Percentiles rank a stretch among this genome's conserved stretches.
Conservation (phyloP, 1,139 yeast genomes). For the Saccharomyces hybrid region DNA sequence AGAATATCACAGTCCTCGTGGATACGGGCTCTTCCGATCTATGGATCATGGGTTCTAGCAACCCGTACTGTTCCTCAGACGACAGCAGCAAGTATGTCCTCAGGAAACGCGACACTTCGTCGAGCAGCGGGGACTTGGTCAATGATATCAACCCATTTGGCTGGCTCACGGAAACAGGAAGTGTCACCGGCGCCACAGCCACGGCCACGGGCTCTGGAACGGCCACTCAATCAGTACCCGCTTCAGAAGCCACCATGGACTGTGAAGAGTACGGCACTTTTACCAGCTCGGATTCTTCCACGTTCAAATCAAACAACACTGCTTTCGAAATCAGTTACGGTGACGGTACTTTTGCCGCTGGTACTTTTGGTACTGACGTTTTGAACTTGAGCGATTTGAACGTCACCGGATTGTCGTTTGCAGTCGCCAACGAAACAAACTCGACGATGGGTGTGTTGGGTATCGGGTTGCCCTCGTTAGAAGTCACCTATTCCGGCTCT, state of each 20-base stretch:
- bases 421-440: constrained; percentile 48
- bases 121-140: background rate
- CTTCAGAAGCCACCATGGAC: constrained; percentile 23
- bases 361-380: constrained; percentile 52
- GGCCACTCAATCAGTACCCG: constrained; percentile 5
- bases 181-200: constrained; percentile 1
- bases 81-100: background rate
- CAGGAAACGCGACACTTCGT: background rate
- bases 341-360: constrained; percentile 50
- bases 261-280: constrained; percentile 37
- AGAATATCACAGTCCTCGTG: constrained; percentile 45
- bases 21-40: constrained; percentile 72
- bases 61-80: constrained; percentile 18
- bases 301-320: constrained; percentile 43
- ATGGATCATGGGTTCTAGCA: constrained; percentile 43
- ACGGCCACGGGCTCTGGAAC: constrained; percentile 5
- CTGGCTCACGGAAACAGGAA: constrained; percentile 4
- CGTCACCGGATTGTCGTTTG: constrained; percentile 45
- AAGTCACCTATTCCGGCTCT: constrained; percentile 36
- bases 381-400: constrained; percentile 35
- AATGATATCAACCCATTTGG: constrained; percentile 1
- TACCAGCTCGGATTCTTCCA: constrained; percentile 39
- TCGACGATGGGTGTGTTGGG: constrained; percentile 55
- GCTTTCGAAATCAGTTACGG: constrained; percentile 47
- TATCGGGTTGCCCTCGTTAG: constrained; percentile 49